These are phyloP conservation scores for Aspergillus pseudonomiae DNA, from an alignment of 2,329 filamentous ascomycete genomes.

Conservation along the genomic window DNA sequence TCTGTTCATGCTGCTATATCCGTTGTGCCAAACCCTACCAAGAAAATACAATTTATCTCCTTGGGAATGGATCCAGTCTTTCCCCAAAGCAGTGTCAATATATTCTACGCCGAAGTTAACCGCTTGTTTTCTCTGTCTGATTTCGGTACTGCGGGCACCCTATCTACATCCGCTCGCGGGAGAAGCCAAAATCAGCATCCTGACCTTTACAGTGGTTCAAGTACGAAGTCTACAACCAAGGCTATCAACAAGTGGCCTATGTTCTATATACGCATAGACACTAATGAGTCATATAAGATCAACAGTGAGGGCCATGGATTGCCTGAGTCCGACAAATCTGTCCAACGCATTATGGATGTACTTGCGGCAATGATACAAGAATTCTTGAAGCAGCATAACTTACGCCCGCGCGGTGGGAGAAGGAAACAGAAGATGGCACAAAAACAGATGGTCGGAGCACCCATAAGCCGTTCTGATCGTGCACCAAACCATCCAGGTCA, in stretches of 20 bases:
- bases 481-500: not conserved
- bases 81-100: constrained; percentile 59
- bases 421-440: constrained; percentile 18
- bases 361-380: constrained; percentile 69
- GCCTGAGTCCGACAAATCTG: constrained; percentile 41
- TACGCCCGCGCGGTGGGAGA: constrained; percentile 58
- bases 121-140: constrained; percentile 72
- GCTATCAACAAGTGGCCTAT: constrained; percentile 82
- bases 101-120: constrained; percentile 79
- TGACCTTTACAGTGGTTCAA: constrained; percentile 40
- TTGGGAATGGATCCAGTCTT: constrained; percentile 71
- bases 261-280: constrained; percentile 75
- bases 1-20: constrained; percentile 73
- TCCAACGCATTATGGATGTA: constrained; percentile 65
- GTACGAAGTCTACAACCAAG: constrained; percentile 60
- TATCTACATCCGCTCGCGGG: constrained; percentile 10
- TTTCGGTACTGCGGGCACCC: constrained; percentile 68
- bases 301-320: constrained; percentile 44
- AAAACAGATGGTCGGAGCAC: constrained; percentile 1
- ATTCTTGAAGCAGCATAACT: constrained; percentile 74
- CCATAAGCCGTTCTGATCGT: constrained; percentile 1
- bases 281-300: constrained; percentile 46
- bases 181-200: not conserved
- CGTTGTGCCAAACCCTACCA: constrained; percentile 69
- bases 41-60: constrained; percentile 77